Conservation (phyloP, 345 rosid species). For the Xanthoceras sorbifolium region DNA sequence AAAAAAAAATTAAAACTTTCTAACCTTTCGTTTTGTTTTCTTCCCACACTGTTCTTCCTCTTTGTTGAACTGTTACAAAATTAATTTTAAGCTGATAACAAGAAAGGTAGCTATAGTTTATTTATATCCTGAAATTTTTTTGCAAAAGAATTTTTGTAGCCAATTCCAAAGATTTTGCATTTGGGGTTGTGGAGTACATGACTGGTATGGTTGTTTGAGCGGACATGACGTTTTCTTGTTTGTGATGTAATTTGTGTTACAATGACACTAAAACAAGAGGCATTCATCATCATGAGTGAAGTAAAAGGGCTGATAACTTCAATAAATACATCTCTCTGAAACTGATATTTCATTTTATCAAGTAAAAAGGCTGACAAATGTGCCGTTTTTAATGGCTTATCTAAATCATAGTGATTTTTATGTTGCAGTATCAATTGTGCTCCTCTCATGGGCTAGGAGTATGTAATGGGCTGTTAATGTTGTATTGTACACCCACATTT, state of each 20-base stretch:
- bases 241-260: background rate
- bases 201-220: background rate
- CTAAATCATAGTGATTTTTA: background rate
- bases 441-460: background rate
- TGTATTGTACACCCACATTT: background rate
- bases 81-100: background rate
- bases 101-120: background rate
- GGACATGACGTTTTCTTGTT: background rate
- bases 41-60: background rate
- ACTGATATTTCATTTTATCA: background rate
- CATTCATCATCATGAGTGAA: background rate
- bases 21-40: background rate
- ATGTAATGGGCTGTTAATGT: background rate
- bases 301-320: background rate
- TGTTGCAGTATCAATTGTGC: background rate
- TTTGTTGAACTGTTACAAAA: background rate
- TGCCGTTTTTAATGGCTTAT: background rate
- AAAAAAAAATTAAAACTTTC: background rate
- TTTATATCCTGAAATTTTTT: background rate
- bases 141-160: background rate
- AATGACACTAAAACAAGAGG: background rate
- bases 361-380: background rate
- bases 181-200: background rate
- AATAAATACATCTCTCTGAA: background rate
- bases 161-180: background rate